Conservation (phyloP, 73 alveolate species). For the Diophrys sp. region DNA sequence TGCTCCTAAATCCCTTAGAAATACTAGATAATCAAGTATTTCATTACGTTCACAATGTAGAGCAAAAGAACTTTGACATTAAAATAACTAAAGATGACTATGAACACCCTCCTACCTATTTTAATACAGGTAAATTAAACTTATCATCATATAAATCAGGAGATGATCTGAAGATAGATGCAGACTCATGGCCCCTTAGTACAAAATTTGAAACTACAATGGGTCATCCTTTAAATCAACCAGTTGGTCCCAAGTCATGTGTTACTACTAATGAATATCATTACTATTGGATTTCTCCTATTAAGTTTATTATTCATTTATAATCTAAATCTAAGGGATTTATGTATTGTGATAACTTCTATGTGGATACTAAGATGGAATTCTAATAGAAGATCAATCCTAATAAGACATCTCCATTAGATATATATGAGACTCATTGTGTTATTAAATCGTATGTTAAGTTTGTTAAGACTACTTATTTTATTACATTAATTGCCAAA, state of each 20-base stretch:
- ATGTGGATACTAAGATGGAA: not conserved
- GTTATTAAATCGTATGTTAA: not conserved
- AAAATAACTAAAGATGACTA: not conserved
- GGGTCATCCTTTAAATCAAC: slow-evolving; percentile 16
- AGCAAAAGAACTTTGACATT: not conserved
- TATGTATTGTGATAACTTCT: slow-evolving; percentile 24
- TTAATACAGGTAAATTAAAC: not conserved
- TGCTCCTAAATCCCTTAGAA: not conserved
- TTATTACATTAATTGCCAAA: too few species aligned
- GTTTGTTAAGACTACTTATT: not conserved
- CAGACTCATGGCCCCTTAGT: not conserved
- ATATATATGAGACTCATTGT: not conserved
- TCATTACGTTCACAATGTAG: not conserved
- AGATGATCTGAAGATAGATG: not conserved
- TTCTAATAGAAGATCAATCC: not conserved
- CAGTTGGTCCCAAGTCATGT: slow-evolving; percentile 23
- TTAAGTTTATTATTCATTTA: not conserved
- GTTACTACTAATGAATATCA: not conserved
- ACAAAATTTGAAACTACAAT: not conserved
- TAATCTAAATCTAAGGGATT: not conserved
- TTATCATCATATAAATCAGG: slow-evolving; percentile 4
- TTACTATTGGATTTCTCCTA: slow-evolving; percentile 7
- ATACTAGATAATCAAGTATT: not conserved
- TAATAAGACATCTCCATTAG: not conserved
- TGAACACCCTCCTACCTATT: not conserved